phyloP scores from a whole-genome alignment of 306 rosid species.

The Vigna reflexopilosa region DNA sequence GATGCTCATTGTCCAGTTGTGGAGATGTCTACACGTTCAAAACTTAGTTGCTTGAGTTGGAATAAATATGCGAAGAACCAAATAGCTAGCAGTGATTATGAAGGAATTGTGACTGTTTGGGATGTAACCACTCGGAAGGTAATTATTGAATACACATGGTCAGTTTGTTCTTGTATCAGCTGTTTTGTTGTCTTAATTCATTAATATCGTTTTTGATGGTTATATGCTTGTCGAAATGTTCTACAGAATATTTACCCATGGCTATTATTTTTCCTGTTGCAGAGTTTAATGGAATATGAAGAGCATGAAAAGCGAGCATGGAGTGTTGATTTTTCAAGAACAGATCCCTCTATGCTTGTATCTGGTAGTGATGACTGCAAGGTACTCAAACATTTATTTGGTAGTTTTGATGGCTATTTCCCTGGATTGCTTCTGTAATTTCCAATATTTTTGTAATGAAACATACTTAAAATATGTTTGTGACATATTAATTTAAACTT shows the following conservation, averaged over 20 bases:
- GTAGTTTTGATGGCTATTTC: conserved; percentile 34
- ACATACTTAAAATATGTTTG: not conserved
- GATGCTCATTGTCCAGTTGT: conserved; percentile 89
- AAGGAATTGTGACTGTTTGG: conserved; percentile 97
- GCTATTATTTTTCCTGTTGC: conserved; percentile 39
- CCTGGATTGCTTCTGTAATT: conserved; percentile 30
- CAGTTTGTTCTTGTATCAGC: conserved; percentile 39
- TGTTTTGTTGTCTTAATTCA: conserved; percentile 25
- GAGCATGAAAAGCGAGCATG: conserved; percentile 99
- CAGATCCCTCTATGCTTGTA: conserved; percentile 95
- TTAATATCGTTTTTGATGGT: conserved; percentile 11
- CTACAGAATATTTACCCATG: conserved; percentile 20
- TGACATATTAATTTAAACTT: conserved; percentile 6
- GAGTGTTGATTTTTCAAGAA: conserved; percentile 98
- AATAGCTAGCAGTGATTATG: conserved; percentile 98
- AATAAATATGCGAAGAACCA: conserved; percentile 85
- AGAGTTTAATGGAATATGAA: conserved; percentile 98
- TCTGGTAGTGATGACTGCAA: conserved; percentile 99
- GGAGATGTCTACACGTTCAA: conserved; percentile 96
- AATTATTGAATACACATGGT: conserved; percentile 38
- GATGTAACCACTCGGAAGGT: conserved; percentile 95
- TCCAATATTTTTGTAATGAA: conserved; percentile 5
- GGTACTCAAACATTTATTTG: conserved; percentile 54
- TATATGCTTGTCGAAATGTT: conserved; percentile 21
- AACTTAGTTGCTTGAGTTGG: conserved; percentile 99